These are phyloP conservation scores for Psilocybe sp. DNA, from an alignment of 768 basidiomycete genomes.

Conservation along the genomic window DNA sequence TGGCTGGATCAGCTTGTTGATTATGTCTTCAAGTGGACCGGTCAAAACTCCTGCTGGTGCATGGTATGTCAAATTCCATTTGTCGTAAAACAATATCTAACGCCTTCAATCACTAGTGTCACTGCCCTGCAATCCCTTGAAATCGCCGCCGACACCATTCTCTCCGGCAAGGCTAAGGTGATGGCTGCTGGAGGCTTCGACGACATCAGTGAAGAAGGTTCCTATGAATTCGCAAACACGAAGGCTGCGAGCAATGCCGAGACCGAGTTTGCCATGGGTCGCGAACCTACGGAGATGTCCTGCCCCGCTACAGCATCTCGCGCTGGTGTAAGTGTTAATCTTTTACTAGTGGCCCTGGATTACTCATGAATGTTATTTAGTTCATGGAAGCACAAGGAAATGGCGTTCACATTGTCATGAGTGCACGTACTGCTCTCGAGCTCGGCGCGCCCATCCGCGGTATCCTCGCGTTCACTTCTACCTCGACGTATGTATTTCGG, in stretches of 20 bases:
- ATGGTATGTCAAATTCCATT: slow-evolving; percentile 56
- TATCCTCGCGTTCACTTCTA: slow-evolving; percentile 93
- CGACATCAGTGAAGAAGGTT: slow-evolving; percentile 97
- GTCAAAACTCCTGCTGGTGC: slow-evolving; percentile 99
- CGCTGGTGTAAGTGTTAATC: slow-evolving; percentile 95
- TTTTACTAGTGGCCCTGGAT: slow-evolving; percentile 23
- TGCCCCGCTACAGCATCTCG: slow-evolving; percentile 95
- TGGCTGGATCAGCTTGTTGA: slow-evolving; percentile 93
- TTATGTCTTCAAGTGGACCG: slow-evolving; percentile 94
- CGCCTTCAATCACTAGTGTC: slow-evolving; percentile 49
- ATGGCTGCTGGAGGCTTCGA: slow-evolving; percentile 99
- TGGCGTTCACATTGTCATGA: slow-evolving; percentile 97
- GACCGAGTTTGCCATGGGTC: slow-evolving; percentile 97
- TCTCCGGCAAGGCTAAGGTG: slow-evolving; percentile 96
- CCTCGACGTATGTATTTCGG: slow-evolving; percentile 70
- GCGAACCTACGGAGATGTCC: slow-evolving; percentile 98
- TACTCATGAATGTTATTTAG: not conserved
- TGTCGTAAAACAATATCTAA: not conserved
- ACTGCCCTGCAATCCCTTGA: slow-evolving; percentile 97
- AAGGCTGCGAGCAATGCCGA: slow-evolving; percentile 97
- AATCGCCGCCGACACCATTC: slow-evolving; percentile 94
- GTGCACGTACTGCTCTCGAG: slow-evolving; percentile 91
- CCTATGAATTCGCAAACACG: slow-evolving; percentile 99
- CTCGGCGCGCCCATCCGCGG: slow-evolving; percentile 93
- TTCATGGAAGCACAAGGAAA: slow-evolving; percentile 53